Base-by-base conservation (phyloP, 345 rosid species). In the Ailanthus altissimus region DNA sequence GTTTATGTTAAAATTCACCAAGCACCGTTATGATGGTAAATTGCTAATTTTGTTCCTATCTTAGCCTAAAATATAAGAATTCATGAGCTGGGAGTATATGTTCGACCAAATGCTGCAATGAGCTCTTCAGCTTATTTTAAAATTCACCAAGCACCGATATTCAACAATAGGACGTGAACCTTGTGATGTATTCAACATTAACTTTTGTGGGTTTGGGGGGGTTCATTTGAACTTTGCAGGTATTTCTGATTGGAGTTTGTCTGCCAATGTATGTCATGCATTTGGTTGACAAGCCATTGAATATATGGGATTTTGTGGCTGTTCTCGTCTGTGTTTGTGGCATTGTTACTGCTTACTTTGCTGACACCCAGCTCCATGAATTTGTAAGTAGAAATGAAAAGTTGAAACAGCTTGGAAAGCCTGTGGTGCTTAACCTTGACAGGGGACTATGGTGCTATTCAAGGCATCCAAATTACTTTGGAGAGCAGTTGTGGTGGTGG, bases 401-500 rank as follows among this genome's bases (percentile, higher is more conserved):
- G 77, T 84, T 93, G 62, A 89, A 89, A 77, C 92, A 89, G 84
- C 88, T 83, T n/a, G 97, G 94, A 54, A 85, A 93, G 84, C 91
- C 97, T 6, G 46, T 75, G 79, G 89, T 86, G 53, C 91, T 89
- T 6, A 85, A 80, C 77, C 93, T 95, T n/a, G 93, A 95, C 71
- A 74, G 84, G 53, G 98, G 97, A 53, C 82, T 95, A 81, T 95
- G 99, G 98, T 57, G 47, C 62, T 87, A 91, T 80, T 93, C 97
- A 0, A 86, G 99, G 43, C 99, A 95, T 81, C 99, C 99, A 45
- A 95, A 95, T 88, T 95, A 95, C 83, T 89, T 95, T 54, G 98
- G 98, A 13, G 99, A 95, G 80, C 98, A 90, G 76, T 40, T 95
- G 67, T 95, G 97, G 99, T 95, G 99, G 99, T 93, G 98, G 99